These are phyloP conservation scores for Yarrowia divulgata DNA, from an alignment of 805 yeast genomes.

Conservation along the genomic window DNA sequence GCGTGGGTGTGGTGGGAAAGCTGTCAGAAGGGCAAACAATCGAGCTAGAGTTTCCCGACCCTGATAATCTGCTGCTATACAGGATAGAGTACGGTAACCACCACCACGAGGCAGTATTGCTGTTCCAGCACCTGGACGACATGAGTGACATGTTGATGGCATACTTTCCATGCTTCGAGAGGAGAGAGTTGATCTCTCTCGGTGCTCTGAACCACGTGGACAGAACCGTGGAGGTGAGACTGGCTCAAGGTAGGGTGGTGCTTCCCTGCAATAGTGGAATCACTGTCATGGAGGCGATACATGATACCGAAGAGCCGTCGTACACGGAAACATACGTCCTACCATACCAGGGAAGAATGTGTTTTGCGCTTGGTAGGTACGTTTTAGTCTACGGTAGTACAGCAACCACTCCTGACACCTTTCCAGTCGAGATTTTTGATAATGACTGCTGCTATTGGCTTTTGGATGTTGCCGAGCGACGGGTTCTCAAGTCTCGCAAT, in stretches of 20 bases:
- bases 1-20: not conserved
- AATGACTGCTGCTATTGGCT: conserved; percentile 27
- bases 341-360: conserved; percentile 12
- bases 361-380: conserved; percentile 13
- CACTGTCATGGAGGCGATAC: not conserved
- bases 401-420: not conserved
- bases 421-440: conserved; percentile 20
- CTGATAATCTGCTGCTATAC: not conserved
- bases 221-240: conserved; percentile 12
- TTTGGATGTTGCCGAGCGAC: not conserved
- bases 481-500: conserved; percentile 16
- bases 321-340: not conserved
- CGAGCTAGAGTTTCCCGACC: conserved; percentile 14
- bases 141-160: not conserved
- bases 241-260: conserved; percentile 12
- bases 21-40: not conserved
- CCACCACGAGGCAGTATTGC: not conserved
- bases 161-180: conserved; percentile 27
- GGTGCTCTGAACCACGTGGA: conserved; percentile 27
- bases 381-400: conserved; percentile 7
- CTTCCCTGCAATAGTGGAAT: conserved; percentile 12
- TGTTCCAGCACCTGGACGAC: conserved; percentile 1
- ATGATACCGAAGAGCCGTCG: not conserved
- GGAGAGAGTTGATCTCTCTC: not conserved
- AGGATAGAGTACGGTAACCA: conserved; percentile 20